Base-by-base conservation (phyloP, 2,329 filamentous ascomycete species). In the Elsinoe ampelina region DNA sequence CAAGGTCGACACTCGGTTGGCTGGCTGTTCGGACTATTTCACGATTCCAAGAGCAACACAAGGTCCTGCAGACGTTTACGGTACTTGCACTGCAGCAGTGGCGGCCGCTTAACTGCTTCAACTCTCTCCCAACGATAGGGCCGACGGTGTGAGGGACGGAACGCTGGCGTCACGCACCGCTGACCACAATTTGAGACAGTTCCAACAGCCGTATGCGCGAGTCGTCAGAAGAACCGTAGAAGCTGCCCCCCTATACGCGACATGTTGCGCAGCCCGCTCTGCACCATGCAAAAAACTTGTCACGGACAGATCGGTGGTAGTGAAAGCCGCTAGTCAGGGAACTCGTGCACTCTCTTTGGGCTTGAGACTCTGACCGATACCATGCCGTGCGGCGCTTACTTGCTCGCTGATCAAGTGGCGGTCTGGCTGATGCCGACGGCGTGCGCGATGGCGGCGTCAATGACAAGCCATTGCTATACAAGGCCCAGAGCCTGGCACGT, bases 91-190 rank as follows among this genome's bases (percentile, higher is more conserved):
- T 52, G 7, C 17, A 22, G 17, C 32, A 30, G 48, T 52, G 48
- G 48, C 32, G 48, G 48, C 48, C 48, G 48, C 48, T 52, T 52
- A 52, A 52, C 43, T 32, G 43, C 43, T 48, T 48, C 38, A 52
- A 52, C 30, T 52, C 19, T 17, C 35, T 15, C 26, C 15, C 48
- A 26, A 52, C 48, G 48, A 38, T 36, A 36, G 48, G 45, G 45
- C 45, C 45, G 45, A 50, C 45, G 45, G 30, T 50, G 26, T 35
- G 13, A 52, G 48, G 48, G 32, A 52, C 48, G 48, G 48, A 52
- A 52, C 48, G 48, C 48, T 52, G 48, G 48, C 48, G 48, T 52
- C 48, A 52, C 48, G 41, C 41, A 26, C 41, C 41, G 41, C 41
- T 45, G 41, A 45, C 41, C 26, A 20, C 34, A 52, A 39, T 20